A percentile compares a stretch with the other conserved stretches of the same genome.
phyloP scores from a whole-genome alignment of 2,329 filamentous ascomycete species.

The Diaporthe helianthi region DNA sequence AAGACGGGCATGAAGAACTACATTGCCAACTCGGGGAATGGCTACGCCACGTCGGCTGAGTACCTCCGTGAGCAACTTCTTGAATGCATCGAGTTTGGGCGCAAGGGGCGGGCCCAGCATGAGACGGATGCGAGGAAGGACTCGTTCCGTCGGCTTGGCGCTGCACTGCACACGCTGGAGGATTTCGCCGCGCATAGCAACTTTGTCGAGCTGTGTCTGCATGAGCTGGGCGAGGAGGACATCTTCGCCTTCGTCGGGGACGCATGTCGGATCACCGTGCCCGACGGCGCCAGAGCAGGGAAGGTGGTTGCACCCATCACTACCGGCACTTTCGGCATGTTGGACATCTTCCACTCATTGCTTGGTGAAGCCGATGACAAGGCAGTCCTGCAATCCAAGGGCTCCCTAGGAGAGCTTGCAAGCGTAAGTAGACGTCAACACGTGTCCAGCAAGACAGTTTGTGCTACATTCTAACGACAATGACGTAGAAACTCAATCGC shows the following conservation, averaged over 20 bases:
- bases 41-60: constrained; percentile 42
- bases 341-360: constrained; percentile 44
- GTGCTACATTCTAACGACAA: background rate
- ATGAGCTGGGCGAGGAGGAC: constrained; percentile 56
- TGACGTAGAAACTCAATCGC: constrained; percentile 38
- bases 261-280: constrained; percentile 42
- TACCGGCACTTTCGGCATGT: constrained; percentile 59
- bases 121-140: constrained; percentile 37
- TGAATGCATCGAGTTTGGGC: constrained; percentile 40
- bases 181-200: constrained; percentile 63
- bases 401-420: constrained; percentile 41
- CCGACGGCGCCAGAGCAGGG: constrained; percentile 40
- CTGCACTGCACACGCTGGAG: constrained; percentile 59
- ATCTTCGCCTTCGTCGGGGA: constrained; percentile 60
- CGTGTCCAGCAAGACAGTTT: no score
- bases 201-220: constrained; percentile 59
- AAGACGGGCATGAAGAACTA: constrained; percentile 45
- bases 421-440: constrained; percentile 8
- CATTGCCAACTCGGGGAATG: constrained; percentile 41
- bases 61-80: constrained; percentile 41
- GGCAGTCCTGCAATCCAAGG: constrained; percentile 42
- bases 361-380: constrained; percentile 44
- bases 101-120: constrained; percentile 36
- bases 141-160: constrained; percentile 49
- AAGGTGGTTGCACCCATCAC: constrained; percentile 58